These are phyloP conservation scores for Pichia phayaonensis DNA, from an alignment of 805 yeast genomes.

Conservation along the genomic window DNA sequence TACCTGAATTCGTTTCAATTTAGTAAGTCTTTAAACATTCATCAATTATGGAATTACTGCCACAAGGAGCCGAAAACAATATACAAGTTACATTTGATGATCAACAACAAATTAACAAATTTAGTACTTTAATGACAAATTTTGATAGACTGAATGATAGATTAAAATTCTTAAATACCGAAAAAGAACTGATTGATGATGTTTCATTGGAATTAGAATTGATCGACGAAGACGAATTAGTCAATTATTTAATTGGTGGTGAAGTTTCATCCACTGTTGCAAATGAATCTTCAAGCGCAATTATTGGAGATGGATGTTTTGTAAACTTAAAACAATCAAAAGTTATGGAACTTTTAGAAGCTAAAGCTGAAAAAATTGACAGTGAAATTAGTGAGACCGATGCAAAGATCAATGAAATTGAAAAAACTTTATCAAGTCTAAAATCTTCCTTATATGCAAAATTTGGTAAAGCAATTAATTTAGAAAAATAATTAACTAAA, in stretches of 20 bases:
- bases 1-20: no score
- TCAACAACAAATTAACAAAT: constrained; percentile 82
- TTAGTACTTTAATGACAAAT: constrained; percentile 72
- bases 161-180: constrained; percentile 45
- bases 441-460: constrained; percentile 76
- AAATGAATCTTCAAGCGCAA: constrained; percentile 36
- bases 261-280: constrained; percentile 42
- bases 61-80: constrained; percentile 48
- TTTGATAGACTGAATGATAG: constrained; percentile 50
- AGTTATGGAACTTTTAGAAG: constrained; percentile 62
- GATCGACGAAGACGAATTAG: constrained; percentile 64
- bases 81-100: constrained; percentile 73
- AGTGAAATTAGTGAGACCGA: constrained; percentile 40
- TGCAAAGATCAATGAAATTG: constrained; percentile 41
- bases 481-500: constrained; percentile 45
- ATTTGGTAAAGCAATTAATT: constrained; percentile 82
- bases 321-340: constrained; percentile 59
- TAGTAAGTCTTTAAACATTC: no score
- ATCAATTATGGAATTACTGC: constrained; percentile 30
- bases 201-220: constrained; percentile 79
- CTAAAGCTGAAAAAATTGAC: constrained; percentile 48
- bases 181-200: constrained; percentile 85
- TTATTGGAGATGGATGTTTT: constrained; percentile 76
- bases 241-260: constrained; percentile 78
- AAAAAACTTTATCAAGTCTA: constrained; percentile 47